A percentile compares a stretch with the other conserved stretches of the same genome.
Conservation (phyloP, 2,329 filamentous ascomycete species). For the Fusarium transvaalense region DNA sequence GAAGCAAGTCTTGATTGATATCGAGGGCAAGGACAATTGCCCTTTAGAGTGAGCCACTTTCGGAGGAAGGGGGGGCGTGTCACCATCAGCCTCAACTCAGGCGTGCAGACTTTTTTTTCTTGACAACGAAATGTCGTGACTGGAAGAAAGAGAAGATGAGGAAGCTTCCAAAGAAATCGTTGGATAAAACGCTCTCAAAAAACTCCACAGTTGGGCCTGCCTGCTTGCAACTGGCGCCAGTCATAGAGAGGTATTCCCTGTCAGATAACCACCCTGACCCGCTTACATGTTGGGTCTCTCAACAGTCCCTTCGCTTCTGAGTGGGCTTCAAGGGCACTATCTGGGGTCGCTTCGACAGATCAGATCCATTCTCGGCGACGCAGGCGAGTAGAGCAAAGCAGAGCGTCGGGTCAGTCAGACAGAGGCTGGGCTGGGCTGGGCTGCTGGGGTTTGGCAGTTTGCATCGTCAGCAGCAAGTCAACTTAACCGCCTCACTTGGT, state of each 20-base stretch:
- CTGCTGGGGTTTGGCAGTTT: slow-evolving; percentile 23
- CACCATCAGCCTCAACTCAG: slow-evolving; percentile 28
- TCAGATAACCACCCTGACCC: slow-evolving; percentile 37
- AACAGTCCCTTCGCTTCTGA: slow-evolving; percentile 35
- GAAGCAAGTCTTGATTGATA: background rate
- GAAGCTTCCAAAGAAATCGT: slow-evolving; percentile 40
- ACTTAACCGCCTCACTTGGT: slow-evolving; percentile 46
- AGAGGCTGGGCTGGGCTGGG: slow-evolving; percentile 34
- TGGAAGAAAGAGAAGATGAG: slow-evolving; percentile 31
- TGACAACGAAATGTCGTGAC: slow-evolving; percentile 31
- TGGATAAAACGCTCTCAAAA: slow-evolving; percentile 39
- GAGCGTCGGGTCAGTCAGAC: background rate
- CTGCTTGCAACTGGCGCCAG: slow-evolving; percentile 50
- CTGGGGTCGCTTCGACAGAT: slow-evolving; percentile 49
- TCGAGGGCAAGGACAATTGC: background rate
- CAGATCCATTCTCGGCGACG: slow-evolving; percentile 50
- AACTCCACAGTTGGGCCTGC: slow-evolving; percentile 55
- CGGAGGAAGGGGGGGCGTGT: slow-evolving; percentile 17
- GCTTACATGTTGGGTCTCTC: slow-evolving; percentile 30
- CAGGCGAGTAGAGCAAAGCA: slow-evolving; percentile 5
- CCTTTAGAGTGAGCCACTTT: slow-evolving; percentile 10
- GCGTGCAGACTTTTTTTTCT: slow-evolving; percentile 22
- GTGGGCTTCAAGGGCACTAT: slow-evolving; percentile 44
- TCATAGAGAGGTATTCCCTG: slow-evolving; percentile 44
- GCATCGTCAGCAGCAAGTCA: slow-evolving; percentile 29